Conservation (phyloP, 106 monocot species). For the Alisma plantagoaquatica region DNA sequence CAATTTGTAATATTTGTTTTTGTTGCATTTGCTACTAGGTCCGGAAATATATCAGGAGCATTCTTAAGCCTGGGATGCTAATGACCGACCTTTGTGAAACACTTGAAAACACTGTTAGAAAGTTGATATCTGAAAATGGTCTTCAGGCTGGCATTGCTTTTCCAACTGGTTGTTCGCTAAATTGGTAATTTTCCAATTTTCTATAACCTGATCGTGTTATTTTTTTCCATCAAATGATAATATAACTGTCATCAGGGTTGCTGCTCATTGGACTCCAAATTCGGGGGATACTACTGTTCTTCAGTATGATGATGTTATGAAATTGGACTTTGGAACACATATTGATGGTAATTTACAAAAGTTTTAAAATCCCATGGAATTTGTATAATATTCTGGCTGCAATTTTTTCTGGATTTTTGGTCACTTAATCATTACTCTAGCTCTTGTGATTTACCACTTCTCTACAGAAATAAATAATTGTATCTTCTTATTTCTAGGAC, state of each 20-base stretch:
- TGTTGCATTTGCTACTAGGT: too few relatives aligned
- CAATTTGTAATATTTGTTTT: too few relatives aligned
- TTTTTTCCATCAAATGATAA: neutral
- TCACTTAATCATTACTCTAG: too few relatives aligned
- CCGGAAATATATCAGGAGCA: conserved; percentile 69
- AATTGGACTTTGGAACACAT: conserved; percentile 93
- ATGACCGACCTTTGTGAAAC: conserved; percentile 92
- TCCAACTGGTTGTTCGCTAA: conserved; percentile 93
- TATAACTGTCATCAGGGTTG: conserved; percentile 53
- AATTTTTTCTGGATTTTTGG: too few relatives aligned
- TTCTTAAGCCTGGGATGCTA: conserved; percentile 79
- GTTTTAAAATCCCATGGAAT: too few relatives aligned
- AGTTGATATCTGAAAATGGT: conserved; percentile 86
- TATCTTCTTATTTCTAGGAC: conserved; percentile 34
- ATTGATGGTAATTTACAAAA: conserved; percentile 54
- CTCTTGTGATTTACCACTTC: neutral
- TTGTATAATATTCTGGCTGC: too few relatives aligned
- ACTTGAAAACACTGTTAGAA: conserved; percentile 81
- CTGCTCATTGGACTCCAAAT: conserved; percentile 96
- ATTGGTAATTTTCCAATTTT: conserved; percentile 80
- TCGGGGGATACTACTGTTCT: conserved; percentile 90
- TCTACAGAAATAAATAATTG: too few relatives aligned
- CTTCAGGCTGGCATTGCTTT: conserved; percentile 92
- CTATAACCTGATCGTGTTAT: too few relatives aligned
- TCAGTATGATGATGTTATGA: conserved; percentile 98